phyloP scores from a whole-genome alignment of 2,329 filamentous ascomycete genomes.

The Pestalotiopsis sp. region DNA sequence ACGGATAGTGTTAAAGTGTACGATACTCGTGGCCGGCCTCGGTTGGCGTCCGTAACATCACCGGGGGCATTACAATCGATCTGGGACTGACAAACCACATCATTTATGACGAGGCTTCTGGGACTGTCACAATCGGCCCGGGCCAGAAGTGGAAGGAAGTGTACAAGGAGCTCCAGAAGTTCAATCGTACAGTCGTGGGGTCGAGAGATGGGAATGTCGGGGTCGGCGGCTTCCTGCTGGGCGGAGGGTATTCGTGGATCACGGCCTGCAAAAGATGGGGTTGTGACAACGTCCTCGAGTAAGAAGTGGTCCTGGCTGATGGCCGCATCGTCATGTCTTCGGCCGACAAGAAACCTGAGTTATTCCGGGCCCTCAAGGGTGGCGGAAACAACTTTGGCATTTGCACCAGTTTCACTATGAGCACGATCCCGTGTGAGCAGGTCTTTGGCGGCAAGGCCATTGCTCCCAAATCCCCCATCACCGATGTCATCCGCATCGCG shows the following conservation, averaged over 20 bases:
- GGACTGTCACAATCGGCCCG: not conserved
- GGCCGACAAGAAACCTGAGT: conserved; percentile 26
- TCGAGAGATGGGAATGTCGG: conserved; percentile 17
- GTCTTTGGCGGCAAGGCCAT: conserved; percentile 28
- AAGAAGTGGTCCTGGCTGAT: conserved; percentile 6
- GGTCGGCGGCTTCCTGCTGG: conserved; percentile 18
- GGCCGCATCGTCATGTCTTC: conserved; percentile 2
- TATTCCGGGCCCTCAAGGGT: conserved; percentile 46
- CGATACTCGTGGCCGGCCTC: not conserved
- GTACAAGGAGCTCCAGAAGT: not conserved
- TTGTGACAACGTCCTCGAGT: conserved; percentile 12
- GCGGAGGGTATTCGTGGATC: conserved; percentile 21
- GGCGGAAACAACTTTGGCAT: conserved; percentile 39
- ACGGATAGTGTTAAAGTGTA: too few species aligned
- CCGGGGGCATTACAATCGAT: not conserved
- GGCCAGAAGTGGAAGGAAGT: not conserved
- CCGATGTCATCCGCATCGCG: conserved; percentile 18
- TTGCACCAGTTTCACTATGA: conserved; percentile 25
- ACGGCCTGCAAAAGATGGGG: not conserved
- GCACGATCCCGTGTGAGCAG: conserved; percentile 19
- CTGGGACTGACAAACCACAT: not conserved
- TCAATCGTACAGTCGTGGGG: not conserved
- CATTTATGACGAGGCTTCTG: not conserved
- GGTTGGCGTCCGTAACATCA: conserved; percentile 6
- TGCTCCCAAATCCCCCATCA: conserved; percentile 9